phyloP scores from a whole-genome alignment of 2,329 filamentous ascomycete genomes.

The Boeremia lycopersici region DNA sequence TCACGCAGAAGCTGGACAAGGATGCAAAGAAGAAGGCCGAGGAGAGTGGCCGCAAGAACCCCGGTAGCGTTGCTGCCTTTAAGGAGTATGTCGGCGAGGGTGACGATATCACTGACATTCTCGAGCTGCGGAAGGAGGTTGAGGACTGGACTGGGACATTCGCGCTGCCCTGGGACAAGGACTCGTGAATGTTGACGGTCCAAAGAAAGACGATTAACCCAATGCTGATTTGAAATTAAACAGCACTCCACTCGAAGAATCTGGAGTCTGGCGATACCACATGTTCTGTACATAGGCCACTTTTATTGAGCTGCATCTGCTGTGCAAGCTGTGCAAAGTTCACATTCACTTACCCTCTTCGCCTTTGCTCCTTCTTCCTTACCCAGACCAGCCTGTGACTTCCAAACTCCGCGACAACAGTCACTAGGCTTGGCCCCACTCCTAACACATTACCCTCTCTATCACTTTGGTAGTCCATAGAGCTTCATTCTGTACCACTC shows the following conservation, averaged over 20 bases:
- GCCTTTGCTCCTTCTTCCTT: not conserved
- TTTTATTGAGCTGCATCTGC: conserved; percentile 3
- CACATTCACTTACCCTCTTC: conserved; percentile 10
- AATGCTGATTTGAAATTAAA: conserved; percentile 6
- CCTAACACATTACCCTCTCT: not conserved
- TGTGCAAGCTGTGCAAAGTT: not conserved
- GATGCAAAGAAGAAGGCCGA: conserved; percentile 48
- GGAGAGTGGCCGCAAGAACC: conserved; percentile 46
- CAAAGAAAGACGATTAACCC: not conserved
- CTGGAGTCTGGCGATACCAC: conserved; percentile 27
- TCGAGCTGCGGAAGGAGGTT: conserved; percentile 49
- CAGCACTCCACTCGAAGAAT: conserved; percentile 19
- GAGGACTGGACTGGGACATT: conserved; percentile 52
- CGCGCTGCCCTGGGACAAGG: conserved; percentile 48
- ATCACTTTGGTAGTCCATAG: not conserved
- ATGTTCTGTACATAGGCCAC: conserved; percentile 23
- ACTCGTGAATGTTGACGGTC: conserved; percentile 19
- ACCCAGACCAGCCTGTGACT: not conserved
- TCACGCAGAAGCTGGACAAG: conserved; percentile 50
- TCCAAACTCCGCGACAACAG: not conserved
- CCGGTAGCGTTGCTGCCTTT: conserved; percentile 48
- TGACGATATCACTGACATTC: conserved; percentile 49
- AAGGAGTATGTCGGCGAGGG: conserved; percentile 51
- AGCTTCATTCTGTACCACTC: not conserved
- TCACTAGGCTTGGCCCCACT: not conserved